Percentiles rank a stretch among this genome's conserved stretches.
Evolutionary conservation across 2,329 filamentous ascomycete species (phyloP).

Genomic region (Scedosporium aurantiacum): DNA sequence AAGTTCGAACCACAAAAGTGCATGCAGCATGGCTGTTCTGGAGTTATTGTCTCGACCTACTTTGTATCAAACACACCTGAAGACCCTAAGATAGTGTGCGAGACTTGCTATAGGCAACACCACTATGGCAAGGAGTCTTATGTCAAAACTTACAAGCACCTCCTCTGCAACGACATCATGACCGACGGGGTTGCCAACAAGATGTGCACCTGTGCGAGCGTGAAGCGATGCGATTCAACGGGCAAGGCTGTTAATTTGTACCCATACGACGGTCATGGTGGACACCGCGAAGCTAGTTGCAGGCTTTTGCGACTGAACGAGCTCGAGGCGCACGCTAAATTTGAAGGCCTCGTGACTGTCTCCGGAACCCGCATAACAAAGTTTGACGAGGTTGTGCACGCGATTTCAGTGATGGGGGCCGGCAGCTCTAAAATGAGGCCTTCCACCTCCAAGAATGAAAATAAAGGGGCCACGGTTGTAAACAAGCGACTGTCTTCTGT

Average conservation of each 20-base stretch:
- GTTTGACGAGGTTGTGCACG: constrained; percentile 5
- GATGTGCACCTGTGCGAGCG: constrained; percentile 16
- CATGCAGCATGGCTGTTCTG: constrained; percentile 8
- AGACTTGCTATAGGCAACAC: constrained; percentile 20
- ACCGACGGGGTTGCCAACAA: constrained; percentile 14
- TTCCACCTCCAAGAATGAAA: neutral
- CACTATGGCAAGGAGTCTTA: constrained; percentile 18
- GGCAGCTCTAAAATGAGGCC: neutral
- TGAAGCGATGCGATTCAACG: constrained; percentile 11
- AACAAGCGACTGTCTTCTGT: neutral
- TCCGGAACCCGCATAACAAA: constrained; percentile 8
- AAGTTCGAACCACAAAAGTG: constrained; percentile 13
- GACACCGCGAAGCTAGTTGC: constrained; percentile 8
- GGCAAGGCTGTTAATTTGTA: constrained; percentile 12
- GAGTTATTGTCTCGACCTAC: constrained; percentile 14
- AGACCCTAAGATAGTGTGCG: constrained; percentile 16
- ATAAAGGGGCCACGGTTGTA: neutral
- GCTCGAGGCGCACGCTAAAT: constrained; percentile 16
- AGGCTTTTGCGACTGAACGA: constrained; percentile 12
- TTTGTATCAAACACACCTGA: constrained; percentile 12
- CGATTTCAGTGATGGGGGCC: neutral
- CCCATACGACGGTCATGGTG: constrained; percentile 9
- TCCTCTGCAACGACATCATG: constrained; percentile 16
- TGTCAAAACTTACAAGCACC: constrained; percentile 23
- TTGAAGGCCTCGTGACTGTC: constrained; percentile 9